phyloP scores from a whole-genome alignment of 2,329 filamentous ascomycete species.

The Trichoderma polysporum region DNA sequence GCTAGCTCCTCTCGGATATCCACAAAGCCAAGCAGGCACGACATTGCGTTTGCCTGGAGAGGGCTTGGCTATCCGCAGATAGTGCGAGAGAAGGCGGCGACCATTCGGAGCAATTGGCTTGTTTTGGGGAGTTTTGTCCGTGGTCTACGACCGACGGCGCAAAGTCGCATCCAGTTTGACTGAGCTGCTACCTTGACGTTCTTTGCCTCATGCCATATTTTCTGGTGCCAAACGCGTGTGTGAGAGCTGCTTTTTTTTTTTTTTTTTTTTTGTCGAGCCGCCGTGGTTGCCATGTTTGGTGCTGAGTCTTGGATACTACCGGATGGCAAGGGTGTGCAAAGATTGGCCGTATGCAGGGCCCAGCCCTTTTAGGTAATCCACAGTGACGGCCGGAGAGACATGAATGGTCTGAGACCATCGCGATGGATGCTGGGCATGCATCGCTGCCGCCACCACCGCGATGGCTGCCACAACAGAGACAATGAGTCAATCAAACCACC shows the following conservation, averaged over 20 bases:
- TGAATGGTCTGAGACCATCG: neutral
- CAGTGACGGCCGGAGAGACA: neutral
- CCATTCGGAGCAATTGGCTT: constrained; percentile 10
- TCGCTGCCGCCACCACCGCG: neutral
- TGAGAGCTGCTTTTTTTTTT: neutral
- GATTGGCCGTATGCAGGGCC: constrained; percentile 10
- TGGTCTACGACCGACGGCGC: neutral
- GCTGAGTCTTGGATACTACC: neutral
- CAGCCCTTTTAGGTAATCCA: constrained; percentile 15
- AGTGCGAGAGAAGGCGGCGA: neutral
- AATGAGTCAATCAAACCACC: neutral
- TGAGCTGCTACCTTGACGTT: neutral
- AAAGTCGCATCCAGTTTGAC: neutral
- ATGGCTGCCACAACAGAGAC: neutral
- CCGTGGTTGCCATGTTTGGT: neutral
- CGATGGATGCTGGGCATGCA: neutral
- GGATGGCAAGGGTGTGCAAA: constrained; percentile 3
- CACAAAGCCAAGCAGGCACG: constrained; percentile 1
- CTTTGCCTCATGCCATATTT: neutral
- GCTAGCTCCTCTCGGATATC: constrained; percentile 1
- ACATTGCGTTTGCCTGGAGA: constrained; percentile 1
- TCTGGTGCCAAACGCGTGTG: neutral
- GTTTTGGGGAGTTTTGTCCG: neutral
- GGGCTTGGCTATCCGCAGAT: neutral
- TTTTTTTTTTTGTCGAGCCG: neutral